phyloP scores from a whole-genome alignment of 164 flowering plant species.

The Echeveria elegans region DNA sequence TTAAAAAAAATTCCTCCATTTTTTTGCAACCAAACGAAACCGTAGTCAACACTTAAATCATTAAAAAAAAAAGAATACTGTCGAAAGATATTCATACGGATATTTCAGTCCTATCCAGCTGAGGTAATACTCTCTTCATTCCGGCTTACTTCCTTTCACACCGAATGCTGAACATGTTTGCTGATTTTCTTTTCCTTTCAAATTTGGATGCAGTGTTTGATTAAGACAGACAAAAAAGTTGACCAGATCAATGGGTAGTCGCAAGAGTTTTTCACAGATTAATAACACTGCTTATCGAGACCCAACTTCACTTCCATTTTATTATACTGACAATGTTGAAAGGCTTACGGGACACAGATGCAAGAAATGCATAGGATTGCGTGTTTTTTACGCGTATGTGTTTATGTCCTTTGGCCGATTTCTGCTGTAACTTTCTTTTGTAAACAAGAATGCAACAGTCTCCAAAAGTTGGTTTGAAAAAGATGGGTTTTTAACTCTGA shows the following conservation, averaged over 20 bases:
- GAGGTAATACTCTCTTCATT: conserved; percentile 48
- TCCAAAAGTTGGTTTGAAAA: too few species aligned
- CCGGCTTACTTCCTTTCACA: not conserved
- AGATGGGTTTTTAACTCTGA: not conserved
- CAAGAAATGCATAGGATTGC: conserved; percentile 12
- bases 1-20: too few species aligned
- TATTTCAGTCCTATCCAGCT: conserved; percentile 52
- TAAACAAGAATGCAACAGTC: not conserved
- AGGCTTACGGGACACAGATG: conserved; percentile 14
- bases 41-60: too few species aligned
- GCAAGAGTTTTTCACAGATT: conserved; percentile 24
- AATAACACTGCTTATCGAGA: conserved; percentile 30
- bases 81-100: conserved; percentile 69
- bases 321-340: conserved; percentile 17
- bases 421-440: not conserved
- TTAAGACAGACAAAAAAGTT: conserved; percentile 37
- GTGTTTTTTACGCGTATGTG: not conserved
- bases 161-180: not conserved
- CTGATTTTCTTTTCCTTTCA: not conserved
- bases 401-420: not conserved
- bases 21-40: too few species aligned
- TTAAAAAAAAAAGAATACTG: conserved; percentile 83
- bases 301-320: conserved; percentile 30
- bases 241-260: conserved; percentile 29
- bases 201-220: conserved; percentile 25